Conservation (phyloP, 345 rosid genomes). For the Aethionema arabicum region DNA sequence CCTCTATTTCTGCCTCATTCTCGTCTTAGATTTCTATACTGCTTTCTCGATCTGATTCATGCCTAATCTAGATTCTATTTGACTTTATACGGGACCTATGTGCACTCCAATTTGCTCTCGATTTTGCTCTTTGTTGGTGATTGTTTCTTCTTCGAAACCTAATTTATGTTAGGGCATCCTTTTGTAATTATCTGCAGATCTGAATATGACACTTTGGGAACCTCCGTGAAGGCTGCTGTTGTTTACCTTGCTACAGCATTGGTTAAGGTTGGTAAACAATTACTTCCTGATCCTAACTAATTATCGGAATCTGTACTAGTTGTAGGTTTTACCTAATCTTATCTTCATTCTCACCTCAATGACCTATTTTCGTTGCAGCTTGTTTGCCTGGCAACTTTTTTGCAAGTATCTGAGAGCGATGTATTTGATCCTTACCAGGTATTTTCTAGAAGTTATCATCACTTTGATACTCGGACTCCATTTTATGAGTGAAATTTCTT, state of each 20-base stretch:
- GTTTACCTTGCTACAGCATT: constrained; percentile 90
- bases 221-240: constrained; percentile 81
- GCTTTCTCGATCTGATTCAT: constrained; percentile 25
- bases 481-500: not conserved
- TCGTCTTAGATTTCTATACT: not conserved
- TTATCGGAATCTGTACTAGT: not conserved
- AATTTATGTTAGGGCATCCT: not conserved
- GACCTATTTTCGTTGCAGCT: constrained; percentile 52
- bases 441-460: constrained; percentile 19
- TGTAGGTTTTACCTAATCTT: not conserved
- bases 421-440: constrained; percentile 94
- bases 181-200: constrained; percentile 52
- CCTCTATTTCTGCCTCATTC: not conserved
- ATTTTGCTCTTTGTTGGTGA: not conserved
- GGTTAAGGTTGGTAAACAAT: constrained; percentile 64
- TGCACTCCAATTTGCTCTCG: not conserved
- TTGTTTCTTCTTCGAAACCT: not conserved
- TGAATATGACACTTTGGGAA: constrained; percentile 96
- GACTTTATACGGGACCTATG: not conserved
- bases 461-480: not conserved
- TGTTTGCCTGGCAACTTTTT: constrained; percentile 93
- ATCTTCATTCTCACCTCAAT: not conserved
- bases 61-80: not conserved
- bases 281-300: not conserved
- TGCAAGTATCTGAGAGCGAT: constrained; percentile 86